Conservation (phyloP, 1,139 yeast species). For the Protomyces gravidus region DNA sequence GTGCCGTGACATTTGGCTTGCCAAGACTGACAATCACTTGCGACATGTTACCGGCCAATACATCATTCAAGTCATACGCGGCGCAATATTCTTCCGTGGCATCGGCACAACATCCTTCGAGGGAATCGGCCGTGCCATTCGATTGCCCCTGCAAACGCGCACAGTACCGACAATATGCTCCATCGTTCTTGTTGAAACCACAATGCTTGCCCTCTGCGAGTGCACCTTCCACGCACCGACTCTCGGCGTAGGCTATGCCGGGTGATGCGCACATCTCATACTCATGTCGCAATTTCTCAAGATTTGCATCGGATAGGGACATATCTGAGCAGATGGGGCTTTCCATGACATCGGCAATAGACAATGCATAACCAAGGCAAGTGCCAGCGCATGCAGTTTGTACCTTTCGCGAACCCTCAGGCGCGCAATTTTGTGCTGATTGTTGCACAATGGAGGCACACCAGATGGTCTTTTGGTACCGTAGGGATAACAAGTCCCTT, state of each 20-base stretch:
- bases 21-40: neutral
- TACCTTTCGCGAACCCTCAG: neutral
- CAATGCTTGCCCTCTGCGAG: constrained; percentile 12
- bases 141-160: constrained; percentile 6
- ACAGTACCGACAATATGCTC: constrained; percentile 21
- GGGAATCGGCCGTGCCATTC: constrained; percentile 5
- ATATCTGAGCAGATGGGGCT: neutral
- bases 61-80: neutral
- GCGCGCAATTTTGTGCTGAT: constrained; percentile 6
- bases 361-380: constrained; percentile 17
- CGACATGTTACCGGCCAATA: neutral
- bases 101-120: neutral
- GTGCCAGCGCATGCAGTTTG: constrained; percentile 28
- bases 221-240: constrained; percentile 21
- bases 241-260: constrained; percentile 6
- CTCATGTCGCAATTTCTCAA: constrained; percentile 14
- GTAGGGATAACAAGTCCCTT: neutral
- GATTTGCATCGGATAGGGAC: neutral
- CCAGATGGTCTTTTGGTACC: constrained; percentile 20
- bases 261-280: constrained; percentile 27
- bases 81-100: neutral
- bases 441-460: constrained; percentile 27
- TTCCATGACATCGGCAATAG: constrained; percentile 8
- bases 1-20: neutral
- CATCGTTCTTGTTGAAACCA: constrained; percentile 17